A percentile compares a stretch with the other conserved stretches of the same genome.
Conservation (phyloP, 2,329 filamentous ascomycete species). For the Thelonectria blattea region DNA sequence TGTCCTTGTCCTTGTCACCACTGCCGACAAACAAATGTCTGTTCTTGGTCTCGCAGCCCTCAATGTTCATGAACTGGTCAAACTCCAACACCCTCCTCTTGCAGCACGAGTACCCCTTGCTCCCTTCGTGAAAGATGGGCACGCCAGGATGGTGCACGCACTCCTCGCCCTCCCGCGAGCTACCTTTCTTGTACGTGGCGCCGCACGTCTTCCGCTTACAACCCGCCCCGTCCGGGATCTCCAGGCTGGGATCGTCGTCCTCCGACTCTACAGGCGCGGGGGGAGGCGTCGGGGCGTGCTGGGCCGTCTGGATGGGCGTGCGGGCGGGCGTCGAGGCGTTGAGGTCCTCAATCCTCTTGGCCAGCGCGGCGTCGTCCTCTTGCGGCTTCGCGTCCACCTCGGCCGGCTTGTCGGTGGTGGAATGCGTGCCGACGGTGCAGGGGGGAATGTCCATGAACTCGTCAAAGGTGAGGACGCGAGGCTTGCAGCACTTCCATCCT, state of each 20-base stretch:
- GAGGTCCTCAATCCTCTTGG: constrained; percentile 61
- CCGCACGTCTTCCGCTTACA: constrained; percentile 83
- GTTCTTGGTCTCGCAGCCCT: constrained; percentile 83
- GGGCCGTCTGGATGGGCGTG: constrained; percentile 49
- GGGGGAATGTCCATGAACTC: constrained; percentile 94
- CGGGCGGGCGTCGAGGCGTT: constrained; percentile 50
- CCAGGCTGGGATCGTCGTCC: constrained; percentile 78
- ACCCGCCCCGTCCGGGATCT: constrained; percentile 74
- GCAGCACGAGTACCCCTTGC: constrained; percentile 97
- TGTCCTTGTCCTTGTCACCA: constrained; percentile 72
- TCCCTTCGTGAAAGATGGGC: constrained; percentile 96
- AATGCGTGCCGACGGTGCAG: constrained; percentile 92
- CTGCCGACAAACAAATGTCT: constrained; percentile 85
- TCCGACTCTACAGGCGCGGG: constrained; percentile 78
- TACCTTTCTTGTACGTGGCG: constrained; percentile 65
- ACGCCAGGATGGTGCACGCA: constrained; percentile 90
- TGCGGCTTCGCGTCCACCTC: constrained; percentile 64
- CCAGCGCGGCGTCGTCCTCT: constrained; percentile 49
- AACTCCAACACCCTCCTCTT: constrained; percentile 95
- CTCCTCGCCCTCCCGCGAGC: constrained; percentile 70
- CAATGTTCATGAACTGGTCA: constrained; percentile 96
- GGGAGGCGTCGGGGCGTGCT: constrained; percentile 57
- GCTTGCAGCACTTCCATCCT: constrained; percentile 99
- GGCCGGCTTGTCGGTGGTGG: constrained; percentile 76
- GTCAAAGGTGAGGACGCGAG: constrained; percentile 94